These are phyloP conservation scores for Elymus sibiricus DNA, from an alignment of 176 grass and related monocot species.

Conservation along the genomic window DNA sequence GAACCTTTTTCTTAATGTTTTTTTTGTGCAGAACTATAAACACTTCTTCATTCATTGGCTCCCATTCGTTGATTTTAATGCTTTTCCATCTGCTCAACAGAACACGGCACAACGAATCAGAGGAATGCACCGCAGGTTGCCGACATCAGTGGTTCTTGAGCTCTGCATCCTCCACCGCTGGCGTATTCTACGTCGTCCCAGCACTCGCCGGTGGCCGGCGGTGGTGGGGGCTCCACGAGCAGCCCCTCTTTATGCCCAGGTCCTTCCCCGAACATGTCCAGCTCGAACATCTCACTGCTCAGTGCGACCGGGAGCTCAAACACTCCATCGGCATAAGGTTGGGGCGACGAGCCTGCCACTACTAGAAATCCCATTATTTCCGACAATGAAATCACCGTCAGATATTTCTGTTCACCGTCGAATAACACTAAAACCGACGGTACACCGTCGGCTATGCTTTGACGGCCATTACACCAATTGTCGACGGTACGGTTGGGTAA, in stretches of 20 bases:
- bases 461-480: not conserved
- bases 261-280: slow-evolving; percentile 22
- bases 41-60: no score
- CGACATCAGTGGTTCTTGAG: slow-evolving; percentile 27
- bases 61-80: not conserved
- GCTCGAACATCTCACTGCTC: not conserved
- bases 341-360: not conserved
- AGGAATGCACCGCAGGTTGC: not conserved
- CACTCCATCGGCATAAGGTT: not conserved
- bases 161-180: not conserved
- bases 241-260: slow-evolving; percentile 20
- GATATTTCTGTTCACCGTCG: not conserved
- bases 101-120: not conserved
- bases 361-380: not conserved
- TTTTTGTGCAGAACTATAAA: no score
- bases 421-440: not conserved
- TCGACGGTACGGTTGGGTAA: not conserved
- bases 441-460: not conserved
- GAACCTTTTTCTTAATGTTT: no score
- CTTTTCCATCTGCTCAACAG: not conserved
- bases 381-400: not conserved
- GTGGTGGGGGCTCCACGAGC: slow-evolving; percentile 32
- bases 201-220: not conserved
- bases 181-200: not conserved
- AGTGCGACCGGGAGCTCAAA: not conserved